Evolutionary conservation across 2,329 filamentous ascomycete genomes (phyloP).

Genomic region (Alternaria postmessia): DNA sequence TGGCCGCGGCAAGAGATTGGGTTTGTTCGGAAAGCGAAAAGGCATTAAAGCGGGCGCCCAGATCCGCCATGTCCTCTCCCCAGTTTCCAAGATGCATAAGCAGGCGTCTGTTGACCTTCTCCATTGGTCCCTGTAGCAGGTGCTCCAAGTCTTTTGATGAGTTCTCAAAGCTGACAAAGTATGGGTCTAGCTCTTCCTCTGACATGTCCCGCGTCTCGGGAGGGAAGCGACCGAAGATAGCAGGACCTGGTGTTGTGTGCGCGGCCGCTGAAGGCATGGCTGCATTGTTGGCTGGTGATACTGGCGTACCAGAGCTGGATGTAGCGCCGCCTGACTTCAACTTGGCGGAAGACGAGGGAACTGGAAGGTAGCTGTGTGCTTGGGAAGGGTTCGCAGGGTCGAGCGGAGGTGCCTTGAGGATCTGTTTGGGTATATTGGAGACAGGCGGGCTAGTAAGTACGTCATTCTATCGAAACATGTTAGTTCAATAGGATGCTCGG

Average conservation of each 20-base stretch:
- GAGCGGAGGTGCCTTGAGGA: constrained; percentile 92
- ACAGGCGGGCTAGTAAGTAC: constrained; percentile 93
- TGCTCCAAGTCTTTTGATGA: constrained; percentile 91
- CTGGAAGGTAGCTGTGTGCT: constrained; percentile 85
- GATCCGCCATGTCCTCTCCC: constrained; percentile 86
- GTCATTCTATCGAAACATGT: constrained; percentile 72
- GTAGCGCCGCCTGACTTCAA: constrained; percentile 67
- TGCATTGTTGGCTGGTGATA: constrained; percentile 61
- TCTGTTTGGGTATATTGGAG: constrained; percentile 89
- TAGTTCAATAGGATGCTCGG: background rate
- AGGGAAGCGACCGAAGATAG: constrained; percentile 81
- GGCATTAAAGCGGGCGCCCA: constrained; percentile 95
- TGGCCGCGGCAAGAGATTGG: constrained; percentile 85
- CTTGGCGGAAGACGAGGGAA: constrained; percentile 86
- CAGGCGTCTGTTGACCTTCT: constrained; percentile 92
- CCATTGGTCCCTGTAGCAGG: constrained; percentile 89
- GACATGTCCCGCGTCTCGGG: constrained; percentile 76
- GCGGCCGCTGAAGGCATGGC: constrained; percentile 62
- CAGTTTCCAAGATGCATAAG: constrained; percentile 84
- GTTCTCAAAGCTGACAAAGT: constrained; percentile 91
- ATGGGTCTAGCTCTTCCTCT: constrained; percentile 92
- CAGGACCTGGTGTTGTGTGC: constrained; percentile 66
- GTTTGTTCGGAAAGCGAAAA: constrained; percentile 95
- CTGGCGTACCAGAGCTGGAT: constrained; percentile 61
- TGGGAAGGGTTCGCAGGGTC: constrained; percentile 91